Evolutionary conservation across 352 stramenopile genomes (phyloP).

Genomic region (Phytophthora fragariae): DNA sequence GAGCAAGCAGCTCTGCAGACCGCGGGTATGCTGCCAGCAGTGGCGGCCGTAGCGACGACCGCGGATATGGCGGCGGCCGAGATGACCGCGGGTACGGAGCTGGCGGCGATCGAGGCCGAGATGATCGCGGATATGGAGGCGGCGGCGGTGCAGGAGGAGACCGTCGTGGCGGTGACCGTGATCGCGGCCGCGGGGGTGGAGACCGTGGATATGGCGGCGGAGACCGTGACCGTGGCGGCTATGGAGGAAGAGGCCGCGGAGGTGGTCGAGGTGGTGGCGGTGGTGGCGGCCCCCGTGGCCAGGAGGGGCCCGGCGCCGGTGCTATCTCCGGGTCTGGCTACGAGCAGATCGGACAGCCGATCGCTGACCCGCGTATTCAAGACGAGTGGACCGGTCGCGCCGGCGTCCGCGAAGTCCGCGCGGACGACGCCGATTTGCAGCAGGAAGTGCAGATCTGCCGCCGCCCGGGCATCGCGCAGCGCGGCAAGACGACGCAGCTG

Average conservation of each 20-base stretch:
- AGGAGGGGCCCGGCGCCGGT: conserved; percentile 46
- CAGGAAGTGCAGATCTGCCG: conserved; percentile 48
- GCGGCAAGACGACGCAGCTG: conserved; percentile 45
- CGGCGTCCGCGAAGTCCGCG: conserved; percentile 35
- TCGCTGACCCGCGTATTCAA: conserved; percentile 51
- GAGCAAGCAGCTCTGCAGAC: conserved; percentile 10
- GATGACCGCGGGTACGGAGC: conserved; percentile 2
- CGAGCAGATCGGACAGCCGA: conserved; percentile 54
- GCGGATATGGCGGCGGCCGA: conserved; percentile 15
- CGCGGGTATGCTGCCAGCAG: conserved; percentile 32
- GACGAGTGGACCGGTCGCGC: conserved; percentile 52
- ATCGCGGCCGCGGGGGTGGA: conserved; percentile 26
- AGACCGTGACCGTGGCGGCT: conserved; percentile 18
- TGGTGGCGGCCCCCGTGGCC: conserved; percentile 30
- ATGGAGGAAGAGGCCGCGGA: conserved; percentile 14
- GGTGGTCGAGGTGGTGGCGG: conserved; percentile 17
- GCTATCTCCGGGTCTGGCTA: conserved; percentile 48
- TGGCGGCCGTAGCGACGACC: conserved; percentile 11
- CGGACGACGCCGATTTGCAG: conserved; percentile 42
- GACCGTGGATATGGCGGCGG: conserved; percentile 19
- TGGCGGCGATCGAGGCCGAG: conserved; percentile 8
- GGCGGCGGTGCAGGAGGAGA: conserved; percentile 16
- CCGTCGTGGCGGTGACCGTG: conserved; percentile 20
- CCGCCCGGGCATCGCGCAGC: conserved; percentile 42
- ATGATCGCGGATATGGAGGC: conserved; percentile 17